A percentile compares a stretch with the other conserved stretches of the same genome.
Evolutionary conservation across 345 rosid genomes (phyloP).

Genomic region (Bruguiera parviflora): DNA sequence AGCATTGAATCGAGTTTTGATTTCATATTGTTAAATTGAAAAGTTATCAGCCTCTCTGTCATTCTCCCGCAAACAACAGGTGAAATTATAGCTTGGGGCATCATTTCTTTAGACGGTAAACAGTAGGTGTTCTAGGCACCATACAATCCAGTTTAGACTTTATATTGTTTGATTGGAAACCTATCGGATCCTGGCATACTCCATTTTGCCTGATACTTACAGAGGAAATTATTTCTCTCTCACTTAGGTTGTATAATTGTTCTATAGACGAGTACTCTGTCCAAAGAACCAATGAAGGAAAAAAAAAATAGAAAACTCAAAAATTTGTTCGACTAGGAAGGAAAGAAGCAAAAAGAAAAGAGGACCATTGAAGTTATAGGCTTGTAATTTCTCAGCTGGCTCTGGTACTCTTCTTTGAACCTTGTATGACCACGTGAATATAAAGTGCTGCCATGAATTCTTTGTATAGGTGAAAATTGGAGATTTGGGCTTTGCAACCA

Average conservation of each 20-base stretch:
- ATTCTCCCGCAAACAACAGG: no score
- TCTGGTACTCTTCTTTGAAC: background rate
- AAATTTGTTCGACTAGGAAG: no score
- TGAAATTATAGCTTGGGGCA: background rate
- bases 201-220: background rate
- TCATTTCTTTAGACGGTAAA: background rate
- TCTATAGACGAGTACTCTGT: no score
- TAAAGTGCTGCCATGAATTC: background rate
- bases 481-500: conserved; percentile 67
- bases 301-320: no score
- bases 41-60: no score
- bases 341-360: no score
- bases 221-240: background rate
- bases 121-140: background rate
- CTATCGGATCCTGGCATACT: background rate
- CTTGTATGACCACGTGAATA: conserved; percentile 1
- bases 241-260: background rate
- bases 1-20: no score
- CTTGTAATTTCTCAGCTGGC: background rate
- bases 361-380: background rate
- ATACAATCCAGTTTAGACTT: background rate
- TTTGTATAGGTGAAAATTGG: conserved; percentile 56
- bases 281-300: no score
- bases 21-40: no score
- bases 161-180: background rate